Conservation (phyloP, 768 basidiomycete genomes). For the Goffeauzyma gilvescens region DNA sequence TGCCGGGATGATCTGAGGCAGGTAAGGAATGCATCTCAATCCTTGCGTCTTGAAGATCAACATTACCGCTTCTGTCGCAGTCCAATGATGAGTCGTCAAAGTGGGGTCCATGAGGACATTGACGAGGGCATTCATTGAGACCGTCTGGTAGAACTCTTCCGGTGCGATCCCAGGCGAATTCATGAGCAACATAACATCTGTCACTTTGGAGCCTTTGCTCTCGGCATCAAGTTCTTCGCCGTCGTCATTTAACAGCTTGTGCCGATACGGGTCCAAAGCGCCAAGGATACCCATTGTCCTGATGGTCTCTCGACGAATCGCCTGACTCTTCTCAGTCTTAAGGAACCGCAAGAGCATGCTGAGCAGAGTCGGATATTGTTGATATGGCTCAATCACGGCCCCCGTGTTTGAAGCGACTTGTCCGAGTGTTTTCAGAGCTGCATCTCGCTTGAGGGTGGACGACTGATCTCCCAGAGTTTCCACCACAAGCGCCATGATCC, state of each 20-base stretch:
- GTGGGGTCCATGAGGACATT: conserved; percentile 75
- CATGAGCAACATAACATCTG: conserved; percentile 34
- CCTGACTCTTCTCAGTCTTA: conserved; percentile 47
- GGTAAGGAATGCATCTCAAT: conserved; percentile 80
- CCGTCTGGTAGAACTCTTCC: conserved; percentile 94
- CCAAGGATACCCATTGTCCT: conserved; percentile 91
- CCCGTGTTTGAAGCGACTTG: conserved; percentile 91
- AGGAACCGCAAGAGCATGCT: conserved; percentile 66
- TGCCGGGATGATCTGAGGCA: conserved; percentile 92
- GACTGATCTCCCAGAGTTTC: conserved; percentile 75
- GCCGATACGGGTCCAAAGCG: conserved; percentile 83
- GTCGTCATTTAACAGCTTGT: conserved; percentile 39
- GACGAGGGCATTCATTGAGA: conserved; percentile 73
- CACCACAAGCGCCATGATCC: conserved; percentile 79
- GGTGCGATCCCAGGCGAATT: conserved; percentile 39
- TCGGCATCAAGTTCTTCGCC: conserved; percentile 49
- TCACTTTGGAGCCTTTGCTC: conserved; percentile 36
- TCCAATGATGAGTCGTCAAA: conserved; percentile 67
- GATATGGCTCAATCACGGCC: conserved; percentile 74
- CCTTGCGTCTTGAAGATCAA: conserved; percentile 97
- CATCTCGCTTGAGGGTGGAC: conserved; percentile 62
- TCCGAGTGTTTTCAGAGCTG: conserved; percentile 79
- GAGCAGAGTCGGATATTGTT: conserved; percentile 81
- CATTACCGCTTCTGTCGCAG: conserved; percentile 94
- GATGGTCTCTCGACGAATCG: conserved; percentile 68